Percentiles rank a stretch among this genome's conserved stretches.
phyloP scores from a whole-genome alignment of 2,329 filamentous ascomycete genomes.

The Aspergillus ruber region DNA sequence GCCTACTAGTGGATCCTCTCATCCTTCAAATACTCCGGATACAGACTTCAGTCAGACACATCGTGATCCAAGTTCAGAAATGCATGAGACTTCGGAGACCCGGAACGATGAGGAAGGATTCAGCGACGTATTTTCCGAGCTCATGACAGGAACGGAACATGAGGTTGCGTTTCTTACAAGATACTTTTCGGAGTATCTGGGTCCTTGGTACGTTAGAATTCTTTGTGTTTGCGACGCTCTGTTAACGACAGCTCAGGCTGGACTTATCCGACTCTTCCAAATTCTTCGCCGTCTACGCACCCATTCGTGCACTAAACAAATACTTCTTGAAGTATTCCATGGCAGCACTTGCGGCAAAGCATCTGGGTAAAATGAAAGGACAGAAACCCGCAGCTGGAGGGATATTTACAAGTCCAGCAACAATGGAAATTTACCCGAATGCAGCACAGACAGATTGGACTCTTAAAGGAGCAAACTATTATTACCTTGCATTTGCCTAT shows the following conservation, averaged over 20 bases:
- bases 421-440: conserved; percentile 49
- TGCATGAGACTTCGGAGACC: conserved; percentile 7
- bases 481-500: conserved; percentile 52
- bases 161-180: conserved; percentile 34
- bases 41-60: background rate
- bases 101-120: conserved; percentile 24
- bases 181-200: conserved; percentile 30
- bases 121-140: conserved; percentile 30
- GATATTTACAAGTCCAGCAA: conserved; percentile 36
- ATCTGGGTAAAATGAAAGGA: conserved; percentile 29
- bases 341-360: conserved; percentile 35
- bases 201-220: conserved; percentile 24
- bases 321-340: conserved; percentile 30
- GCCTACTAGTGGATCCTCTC: background rate
- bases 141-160: conserved; percentile 32
- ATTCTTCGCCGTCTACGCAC: conserved; percentile 33
- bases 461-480: conserved; percentile 56
- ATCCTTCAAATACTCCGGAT: background rate
- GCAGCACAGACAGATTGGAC: conserved; percentile 49
- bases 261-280: conserved; percentile 36
- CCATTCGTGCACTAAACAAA: conserved; percentile 31
- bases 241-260: conserved; percentile 20
- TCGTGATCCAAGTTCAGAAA: background rate
- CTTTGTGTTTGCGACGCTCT: background rate
- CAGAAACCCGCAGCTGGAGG: conserved; percentile 15